phyloP scores from a whole-genome alignment of 768 basidiomycete species.

The Pulveroboletus sp. region DNA sequence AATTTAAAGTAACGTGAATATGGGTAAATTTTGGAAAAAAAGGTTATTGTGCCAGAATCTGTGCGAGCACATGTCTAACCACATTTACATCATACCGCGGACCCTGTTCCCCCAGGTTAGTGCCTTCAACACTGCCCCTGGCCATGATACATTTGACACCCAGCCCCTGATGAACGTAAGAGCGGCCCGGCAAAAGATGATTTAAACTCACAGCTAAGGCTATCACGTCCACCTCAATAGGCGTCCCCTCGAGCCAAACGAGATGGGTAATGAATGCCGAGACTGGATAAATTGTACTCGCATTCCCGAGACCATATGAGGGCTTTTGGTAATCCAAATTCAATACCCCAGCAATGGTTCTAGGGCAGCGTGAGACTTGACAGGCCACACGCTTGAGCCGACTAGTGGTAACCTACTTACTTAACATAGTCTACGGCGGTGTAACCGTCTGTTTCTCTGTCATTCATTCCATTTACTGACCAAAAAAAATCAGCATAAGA shows the following conservation, averaged over 20 bases:
- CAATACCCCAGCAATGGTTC: conserved; percentile 68
- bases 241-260: conserved; percentile 66
- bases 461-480: conserved; percentile 83
- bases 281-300: conserved; percentile 62
- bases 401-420: conserved; percentile 37
- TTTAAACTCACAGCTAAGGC: conserved; percentile 54
- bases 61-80: conserved; percentile 43
- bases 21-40: not conserved
- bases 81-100: conserved; percentile 44
- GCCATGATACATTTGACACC: conserved; percentile 62
- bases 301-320: conserved; percentile 57
- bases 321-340: conserved; percentile 54
- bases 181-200: not conserved
- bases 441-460: conserved; percentile 87
- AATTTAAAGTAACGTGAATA: not conserved
- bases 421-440: conserved; percentile 80
- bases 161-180: conserved; percentile 38
- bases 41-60: conserved; percentile 22
- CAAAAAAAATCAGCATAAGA: conserved; percentile 6
- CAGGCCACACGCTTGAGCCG: not conserved
- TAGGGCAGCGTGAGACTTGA: conserved; percentile 26
- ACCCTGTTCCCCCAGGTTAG: conserved; percentile 25
- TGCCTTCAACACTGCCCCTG: conserved; percentile 23
- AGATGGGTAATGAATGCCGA: conserved; percentile 86
- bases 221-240: conserved; percentile 58